These are phyloP conservation scores for Mrakia frigida DNA, from an alignment of 768 basidiomycete genomes.

Conservation along the genomic window DNA sequence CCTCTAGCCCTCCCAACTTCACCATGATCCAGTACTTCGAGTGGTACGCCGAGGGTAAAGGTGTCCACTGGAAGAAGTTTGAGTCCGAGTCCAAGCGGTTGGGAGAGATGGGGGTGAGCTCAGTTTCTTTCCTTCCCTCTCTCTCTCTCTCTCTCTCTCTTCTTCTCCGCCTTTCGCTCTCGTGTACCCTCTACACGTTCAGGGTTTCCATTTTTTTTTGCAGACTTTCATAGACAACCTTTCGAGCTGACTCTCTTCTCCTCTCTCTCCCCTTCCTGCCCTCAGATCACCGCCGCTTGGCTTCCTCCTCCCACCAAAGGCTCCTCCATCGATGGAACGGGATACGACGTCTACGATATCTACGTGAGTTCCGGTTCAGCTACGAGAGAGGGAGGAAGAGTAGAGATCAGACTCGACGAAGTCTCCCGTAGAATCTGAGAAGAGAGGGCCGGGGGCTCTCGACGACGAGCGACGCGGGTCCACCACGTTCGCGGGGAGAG, in stretches of 20 bases:
- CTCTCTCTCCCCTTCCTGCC: neutral
- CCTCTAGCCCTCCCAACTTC: constrained; percentile 9
- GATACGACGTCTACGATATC: constrained; percentile 27
- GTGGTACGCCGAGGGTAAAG: constrained; percentile 30
- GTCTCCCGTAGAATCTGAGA: too few relatives aligned
- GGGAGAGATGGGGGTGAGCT: constrained; percentile 23
- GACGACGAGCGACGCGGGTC: too few relatives aligned
- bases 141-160: neutral
- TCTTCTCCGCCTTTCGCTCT: too few relatives aligned
- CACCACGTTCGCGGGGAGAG: neutral
- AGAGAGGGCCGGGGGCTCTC: too few relatives aligned
- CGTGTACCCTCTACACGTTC: too few relatives aligned
- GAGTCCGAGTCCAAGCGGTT: constrained; percentile 29
- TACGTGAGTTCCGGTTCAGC: neutral
- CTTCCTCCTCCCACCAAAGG: constrained; percentile 35
- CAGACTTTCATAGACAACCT: too few relatives aligned
- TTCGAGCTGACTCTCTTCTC: neutral
- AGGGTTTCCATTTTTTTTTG: too few relatives aligned
- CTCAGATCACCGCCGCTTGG: constrained; percentile 46
- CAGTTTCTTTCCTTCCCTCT: neutral
- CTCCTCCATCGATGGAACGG: constrained; percentile 24
- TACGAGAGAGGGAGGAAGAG: neutral
- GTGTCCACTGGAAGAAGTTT: constrained; percentile 46
- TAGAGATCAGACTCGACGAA: neutral
- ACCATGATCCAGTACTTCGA: constrained; percentile 27